These are phyloP conservation scores for Komagataella phaffii DNA, from an alignment of 805 yeast genomes.

Conservation along the genomic window DNA sequence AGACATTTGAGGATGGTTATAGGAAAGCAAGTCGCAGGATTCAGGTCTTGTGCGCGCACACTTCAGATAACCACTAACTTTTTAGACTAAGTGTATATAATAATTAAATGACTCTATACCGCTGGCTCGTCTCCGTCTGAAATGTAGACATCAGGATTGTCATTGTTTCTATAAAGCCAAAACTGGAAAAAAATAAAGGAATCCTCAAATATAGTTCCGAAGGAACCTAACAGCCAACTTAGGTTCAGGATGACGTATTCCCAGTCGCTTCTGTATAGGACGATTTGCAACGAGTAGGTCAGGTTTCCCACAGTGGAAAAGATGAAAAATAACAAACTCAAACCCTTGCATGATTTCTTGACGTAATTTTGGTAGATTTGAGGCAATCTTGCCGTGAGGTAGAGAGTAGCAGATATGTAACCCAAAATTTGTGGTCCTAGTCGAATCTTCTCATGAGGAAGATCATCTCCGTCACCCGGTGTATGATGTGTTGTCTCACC, in stretches of 20 bases:
- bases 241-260: constrained; percentile 47
- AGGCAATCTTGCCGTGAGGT: constrained; percentile 64
- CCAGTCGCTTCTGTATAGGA: constrained; percentile 49
- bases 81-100: not conserved
- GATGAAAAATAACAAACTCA: constrained; percentile 68
- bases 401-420: constrained; percentile 52
- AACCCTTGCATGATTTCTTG: constrained; percentile 73
- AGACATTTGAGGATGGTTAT: not conserved
- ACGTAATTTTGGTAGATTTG: constrained; percentile 73
- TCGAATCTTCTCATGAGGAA: constrained; percentile 12
- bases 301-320: constrained; percentile 65
- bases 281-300: constrained; percentile 63
- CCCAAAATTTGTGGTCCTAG: constrained; percentile 59
- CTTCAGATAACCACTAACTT: not conserved
- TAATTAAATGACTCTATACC: not conserved
- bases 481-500: constrained; percentile 16
- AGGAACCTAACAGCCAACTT: constrained; percentile 69
- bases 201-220: constrained; percentile 70
- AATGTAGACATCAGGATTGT: not conserved
- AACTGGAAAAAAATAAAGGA: constrained; percentile 53
- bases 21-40: constrained; percentile 10
- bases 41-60: not conserved
- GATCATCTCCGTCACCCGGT: constrained; percentile 7
- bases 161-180: constrained; percentile 34
- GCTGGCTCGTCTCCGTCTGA: not conserved